phyloP scores from a whole-genome alignment of 345 rosid species.

The Rhodomyrtus tomentosa region DNA sequence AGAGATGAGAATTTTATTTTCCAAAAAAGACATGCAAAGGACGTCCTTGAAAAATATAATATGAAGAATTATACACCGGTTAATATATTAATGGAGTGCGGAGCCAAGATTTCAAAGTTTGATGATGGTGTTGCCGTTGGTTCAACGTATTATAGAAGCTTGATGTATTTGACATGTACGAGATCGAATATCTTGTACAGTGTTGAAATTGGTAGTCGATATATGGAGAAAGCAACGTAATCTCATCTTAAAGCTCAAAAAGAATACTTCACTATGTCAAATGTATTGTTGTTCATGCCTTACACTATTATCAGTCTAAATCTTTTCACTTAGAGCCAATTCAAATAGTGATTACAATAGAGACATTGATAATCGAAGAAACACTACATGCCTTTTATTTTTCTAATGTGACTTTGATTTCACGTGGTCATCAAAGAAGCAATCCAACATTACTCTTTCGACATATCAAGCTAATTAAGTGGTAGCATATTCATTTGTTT shows the following conservation, averaged over 20 bases:
- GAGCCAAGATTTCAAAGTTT: too few species aligned
- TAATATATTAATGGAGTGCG: too few species aligned
- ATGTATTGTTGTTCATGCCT: not conserved
- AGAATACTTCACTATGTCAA: not conserved
- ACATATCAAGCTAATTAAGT: not conserved
- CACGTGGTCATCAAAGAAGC: constrained; percentile 1
- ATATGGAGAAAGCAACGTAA: not conserved
- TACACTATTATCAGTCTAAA: not conserved
- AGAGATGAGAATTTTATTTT: too few species aligned
- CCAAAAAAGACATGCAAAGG: too few species aligned
- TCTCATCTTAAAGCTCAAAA: not conserved
- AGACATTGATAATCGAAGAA: not conserved
- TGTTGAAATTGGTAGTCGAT: not conserved
- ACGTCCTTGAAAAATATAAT: too few species aligned
- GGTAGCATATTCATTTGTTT: not conserved
- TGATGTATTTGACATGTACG: not conserved
- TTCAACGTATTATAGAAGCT: not conserved
- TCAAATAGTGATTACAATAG: not conserved
- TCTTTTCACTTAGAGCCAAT: not conserved
- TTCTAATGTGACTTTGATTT: not conserved
- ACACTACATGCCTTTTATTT: not conserved
- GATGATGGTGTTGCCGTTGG: not conserved
- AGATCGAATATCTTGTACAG: not conserved
- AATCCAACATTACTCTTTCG: not conserved
- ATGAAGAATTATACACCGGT: too few species aligned